Percentiles rank a stretch among this genome's conserved stretches.
These are phyloP conservation scores for Pythium chondricola DNA, from an alignment of 352 stramenopile genomes.

Conservation along the genomic window DNA sequence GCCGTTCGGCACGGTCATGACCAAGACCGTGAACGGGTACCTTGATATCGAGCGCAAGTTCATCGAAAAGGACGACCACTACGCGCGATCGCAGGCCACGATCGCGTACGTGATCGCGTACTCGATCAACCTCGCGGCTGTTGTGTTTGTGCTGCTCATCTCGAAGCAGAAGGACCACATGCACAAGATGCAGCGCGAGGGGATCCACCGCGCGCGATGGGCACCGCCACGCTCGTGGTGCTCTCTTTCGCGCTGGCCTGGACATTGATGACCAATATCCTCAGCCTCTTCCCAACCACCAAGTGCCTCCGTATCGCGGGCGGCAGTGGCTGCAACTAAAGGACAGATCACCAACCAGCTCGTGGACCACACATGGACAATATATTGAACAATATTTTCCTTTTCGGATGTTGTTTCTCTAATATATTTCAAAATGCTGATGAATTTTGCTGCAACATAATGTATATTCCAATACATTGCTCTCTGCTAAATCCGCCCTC, in stretches of 20 bases:
- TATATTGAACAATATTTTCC: too few relatives aligned
- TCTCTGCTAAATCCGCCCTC: too few relatives aligned
- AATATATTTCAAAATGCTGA: too few relatives aligned
- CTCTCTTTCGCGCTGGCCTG: slow-evolving; percentile 20
- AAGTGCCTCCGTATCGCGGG: slow-evolving; percentile 25
- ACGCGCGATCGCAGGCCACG: slow-evolving; percentile 22
- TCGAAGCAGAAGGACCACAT: slow-evolving; percentile 27
- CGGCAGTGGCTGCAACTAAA: slow-evolving; percentile 20
- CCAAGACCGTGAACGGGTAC: slow-evolving; percentile 20
- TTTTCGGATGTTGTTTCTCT: too few relatives aligned
- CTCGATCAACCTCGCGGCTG: slow-evolving; percentile 18
- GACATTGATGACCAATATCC: slow-evolving; percentile 30
- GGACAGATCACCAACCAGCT: slow-evolving; percentile 54
- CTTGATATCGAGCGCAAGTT: slow-evolving; percentile 18
- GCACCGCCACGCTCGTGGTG: slow-evolving; percentile 18
- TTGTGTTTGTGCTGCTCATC: slow-evolving; percentile 25
- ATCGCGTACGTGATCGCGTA: slow-evolving; percentile 26
- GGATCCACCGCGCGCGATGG: slow-evolving; percentile 15
- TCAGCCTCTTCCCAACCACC: slow-evolving; percentile 27
- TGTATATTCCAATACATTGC: too few relatives aligned
- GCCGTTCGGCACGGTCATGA: slow-evolving; percentile 23
- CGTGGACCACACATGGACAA: too few relatives aligned
- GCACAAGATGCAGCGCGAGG: slow-evolving; percentile 24
- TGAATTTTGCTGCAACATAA: too few relatives aligned
- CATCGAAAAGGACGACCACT: slow-evolving; percentile 15